Evolutionary conservation across 106 monocot species (phyloP).

Genomic region (Cymbidium sinense): DNA sequence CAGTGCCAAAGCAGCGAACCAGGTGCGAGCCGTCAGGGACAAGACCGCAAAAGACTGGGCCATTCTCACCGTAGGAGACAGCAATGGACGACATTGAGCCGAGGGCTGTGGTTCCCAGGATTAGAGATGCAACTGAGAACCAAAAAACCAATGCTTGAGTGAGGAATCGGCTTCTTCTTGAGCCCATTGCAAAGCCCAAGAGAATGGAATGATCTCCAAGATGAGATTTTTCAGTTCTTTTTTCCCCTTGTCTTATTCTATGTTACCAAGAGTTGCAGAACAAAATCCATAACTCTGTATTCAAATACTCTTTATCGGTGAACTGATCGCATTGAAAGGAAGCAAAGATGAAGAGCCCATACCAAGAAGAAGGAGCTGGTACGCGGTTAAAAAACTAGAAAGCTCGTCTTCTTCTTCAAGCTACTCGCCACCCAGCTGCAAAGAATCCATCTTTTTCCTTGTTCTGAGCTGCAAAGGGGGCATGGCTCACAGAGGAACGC

Average conservation of each 20-base stretch:
- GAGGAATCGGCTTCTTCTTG: background rate
- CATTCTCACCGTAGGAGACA: conserved; percentile 89
- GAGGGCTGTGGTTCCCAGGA: conserved; percentile 32
- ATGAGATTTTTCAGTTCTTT: background rate
- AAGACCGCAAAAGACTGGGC: conserved; percentile 82
- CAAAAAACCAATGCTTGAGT: conserved; percentile 24
- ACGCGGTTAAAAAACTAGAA: background rate
- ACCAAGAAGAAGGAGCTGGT: background rate
- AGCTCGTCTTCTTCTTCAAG: conserved; percentile 1
- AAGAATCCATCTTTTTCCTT: conserved; percentile 9
- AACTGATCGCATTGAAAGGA: background rate
- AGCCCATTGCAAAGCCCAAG: background rate
- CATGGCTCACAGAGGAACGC: background rate
- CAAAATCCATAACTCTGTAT: background rate
- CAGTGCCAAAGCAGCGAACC: conserved; percentile 80
- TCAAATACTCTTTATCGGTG: background rate
- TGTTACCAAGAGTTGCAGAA: background rate
- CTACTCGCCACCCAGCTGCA: background rate
- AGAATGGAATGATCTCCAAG: background rate
- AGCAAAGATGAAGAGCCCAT: background rate
- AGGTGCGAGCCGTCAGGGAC: conserved; percentile 61
- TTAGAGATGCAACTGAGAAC: conserved; percentile 6
- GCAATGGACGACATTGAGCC: conserved; percentile 98
- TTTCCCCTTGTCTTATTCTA: background rate
- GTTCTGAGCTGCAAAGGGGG: conserved; percentile 4